Percentiles rank a stretch among this genome's conserved stretches.
phyloP scores from a whole-genome alignment of 495 filamentous ascomycete genomes.

The Trichoderma parareesei region DNA sequence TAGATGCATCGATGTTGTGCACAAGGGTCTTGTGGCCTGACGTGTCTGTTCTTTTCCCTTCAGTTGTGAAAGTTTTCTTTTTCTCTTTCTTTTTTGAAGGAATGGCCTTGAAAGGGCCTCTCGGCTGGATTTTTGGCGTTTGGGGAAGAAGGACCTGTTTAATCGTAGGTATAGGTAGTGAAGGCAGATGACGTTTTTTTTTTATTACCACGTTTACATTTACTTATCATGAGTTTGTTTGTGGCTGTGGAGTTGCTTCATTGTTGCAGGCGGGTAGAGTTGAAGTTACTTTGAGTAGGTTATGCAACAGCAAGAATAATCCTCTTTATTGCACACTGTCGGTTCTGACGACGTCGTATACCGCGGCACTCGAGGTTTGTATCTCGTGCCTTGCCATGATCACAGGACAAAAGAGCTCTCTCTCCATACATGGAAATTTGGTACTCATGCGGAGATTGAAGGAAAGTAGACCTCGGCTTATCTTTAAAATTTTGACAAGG shows the following conservation, averaged over 20 bases:
- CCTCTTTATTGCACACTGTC: no score
- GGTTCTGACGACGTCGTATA: no score
- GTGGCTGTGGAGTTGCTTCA: background rate
- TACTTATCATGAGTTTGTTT: background rate
- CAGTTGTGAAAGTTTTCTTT: background rate
- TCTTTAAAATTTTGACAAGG: no score
- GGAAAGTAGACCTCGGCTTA: no score
- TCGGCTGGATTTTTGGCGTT: constrained; percentile 1
- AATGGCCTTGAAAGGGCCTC: background rate
- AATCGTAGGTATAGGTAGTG: background rate
- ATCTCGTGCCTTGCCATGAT: no score
- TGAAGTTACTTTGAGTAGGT: background rate
- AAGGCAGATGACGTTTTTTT: background rate
- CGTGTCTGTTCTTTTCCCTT: background rate
- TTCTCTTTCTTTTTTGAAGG: background rate
- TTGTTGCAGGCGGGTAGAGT: background rate
- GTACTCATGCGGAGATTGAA: no score
- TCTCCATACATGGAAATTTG: no score
- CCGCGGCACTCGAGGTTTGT: no score
- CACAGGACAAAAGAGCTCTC: no score
- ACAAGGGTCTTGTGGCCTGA: background rate
- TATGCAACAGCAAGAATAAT: no score
- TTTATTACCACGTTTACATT: background rate
- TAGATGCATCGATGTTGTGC: background rate
- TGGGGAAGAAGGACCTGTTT: background rate